Percentiles rank a stretch among this genome's conserved stretches.
Evolutionary conservation across 768 basidiomycete species (phyloP).

Genomic region (Boletus pseudopeckii): DNA sequence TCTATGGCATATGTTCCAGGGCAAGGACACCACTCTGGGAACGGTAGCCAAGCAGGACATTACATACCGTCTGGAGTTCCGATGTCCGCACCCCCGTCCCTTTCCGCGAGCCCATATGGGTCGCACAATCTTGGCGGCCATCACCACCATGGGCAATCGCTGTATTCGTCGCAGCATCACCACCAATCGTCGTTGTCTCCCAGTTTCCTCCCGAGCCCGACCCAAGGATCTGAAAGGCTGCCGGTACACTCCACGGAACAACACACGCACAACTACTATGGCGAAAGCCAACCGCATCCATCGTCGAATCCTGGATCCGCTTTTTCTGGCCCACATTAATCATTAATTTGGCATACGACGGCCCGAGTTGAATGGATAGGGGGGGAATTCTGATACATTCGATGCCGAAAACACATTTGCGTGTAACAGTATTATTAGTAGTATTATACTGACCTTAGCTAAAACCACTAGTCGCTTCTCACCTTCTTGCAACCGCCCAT

Average conservation of each 20-base stretch:
- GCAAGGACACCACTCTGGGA: constrained; percentile 43
- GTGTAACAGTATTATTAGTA: constrained; percentile 35
- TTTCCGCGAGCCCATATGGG: constrained; percentile 38
- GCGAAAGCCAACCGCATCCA: constrained; percentile 27
- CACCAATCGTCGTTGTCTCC: constrained; percentile 30
- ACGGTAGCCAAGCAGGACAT: constrained; percentile 25
- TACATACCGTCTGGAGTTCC: constrained; percentile 41
- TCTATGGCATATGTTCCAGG: constrained; percentile 39
- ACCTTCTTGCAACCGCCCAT: constrained; percentile 30
- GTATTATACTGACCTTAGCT: constrained; percentile 32
- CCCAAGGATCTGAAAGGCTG: constrained; percentile 30
- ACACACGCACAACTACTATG: constrained; percentile 30
- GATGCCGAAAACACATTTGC: constrained; percentile 21
- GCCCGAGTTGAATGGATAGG: constrained; percentile 15
- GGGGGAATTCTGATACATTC: constrained; percentile 14
- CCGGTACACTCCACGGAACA: constrained; percentile 24
- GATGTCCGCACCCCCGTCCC: constrained; percentile 50
- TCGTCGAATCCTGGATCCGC: constrained; percentile 27
- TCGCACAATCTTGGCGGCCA: constrained; percentile 28
- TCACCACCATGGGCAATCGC: constrained; percentile 28
- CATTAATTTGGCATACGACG: constrained; percentile 19
- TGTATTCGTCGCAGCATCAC: constrained; percentile 32
- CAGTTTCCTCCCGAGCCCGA: constrained; percentile 29
- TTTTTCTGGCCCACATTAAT: constrained; percentile 31
- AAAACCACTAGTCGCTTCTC: constrained; percentile 28